Evolutionary conservation across 139 green algal species (phyloP), one percentile per base, ranked within the genome.

Genomic region (Chlamydomonas incerta): DNA sequence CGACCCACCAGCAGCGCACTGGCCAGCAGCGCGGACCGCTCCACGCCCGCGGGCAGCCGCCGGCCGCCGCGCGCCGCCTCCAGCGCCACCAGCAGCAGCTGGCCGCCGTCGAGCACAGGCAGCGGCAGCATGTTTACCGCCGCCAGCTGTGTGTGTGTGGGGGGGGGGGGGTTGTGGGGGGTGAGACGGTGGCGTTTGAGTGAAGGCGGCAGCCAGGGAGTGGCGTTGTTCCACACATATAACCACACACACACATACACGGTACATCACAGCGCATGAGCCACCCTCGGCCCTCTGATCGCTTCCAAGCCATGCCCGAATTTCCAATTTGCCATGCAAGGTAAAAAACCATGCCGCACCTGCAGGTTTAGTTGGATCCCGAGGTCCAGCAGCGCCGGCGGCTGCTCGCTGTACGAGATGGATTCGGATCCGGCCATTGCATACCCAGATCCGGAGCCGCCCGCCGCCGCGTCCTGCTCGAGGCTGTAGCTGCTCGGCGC

Each of bases 291-390:
- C n/a, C n/a, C n/a, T n/a, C n/a, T n/a, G n/a, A n/a, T n/a, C n/a
- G n/a, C n/a, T n/a, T n/a, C n/a, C n/a, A n/a, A n/a, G n/a, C n/a
- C n/a, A n/a, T n/a, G n/a, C n/a, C n/a, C n/a, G n/a, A n/a, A n/a
- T n/a, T n/a, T n/a, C n/a, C n/a, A n/a, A n/a, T n/a, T n/a, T n/a
- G n/a, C n/a, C n/a, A n/a, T n/a, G n/a, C n/a, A n/a, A n/a, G n/a
- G n/a, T n/a, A n/a, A n/a, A n/a, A n/a, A n/a, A n/a, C n/a, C n/a
- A n/a, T n/a, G n/a, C 50, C 50, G 18, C 29, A 83, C 77, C 77
- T 85, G 79, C 66, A 85, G 18, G 47, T 85, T 85, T 6, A 85
- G n/a, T 11, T 69, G 79, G 13, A 75, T 46, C 13, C 79, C 79
- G 21, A 85, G 50, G 0, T n/a, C n/a, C 65, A 85, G 47, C 31